These are phyloP conservation scores for Nicotiana sylvestris DNA, from an alignment of 257 asterid species.

Conservation along the genomic window DNA sequence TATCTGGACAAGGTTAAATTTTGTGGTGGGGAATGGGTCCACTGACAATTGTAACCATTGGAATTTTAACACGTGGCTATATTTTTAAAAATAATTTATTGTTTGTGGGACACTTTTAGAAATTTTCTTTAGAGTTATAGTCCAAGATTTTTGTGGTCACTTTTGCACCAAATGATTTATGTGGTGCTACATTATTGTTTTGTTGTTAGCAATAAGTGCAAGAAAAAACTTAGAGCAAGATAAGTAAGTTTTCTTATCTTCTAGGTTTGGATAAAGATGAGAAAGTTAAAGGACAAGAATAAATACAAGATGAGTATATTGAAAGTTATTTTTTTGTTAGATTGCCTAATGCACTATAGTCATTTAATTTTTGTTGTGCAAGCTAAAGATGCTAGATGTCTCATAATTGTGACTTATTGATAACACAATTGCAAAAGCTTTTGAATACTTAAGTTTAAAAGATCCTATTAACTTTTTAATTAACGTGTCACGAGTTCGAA, in stretches of 20 bases:
- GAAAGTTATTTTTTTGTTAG: too few relatives aligned
- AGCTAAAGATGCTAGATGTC: too few relatives aligned
- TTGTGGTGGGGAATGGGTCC: not conserved
- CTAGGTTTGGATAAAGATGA: constrained; percentile 5
- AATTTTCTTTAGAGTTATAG: not conserved
- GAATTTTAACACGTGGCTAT: not conserved
- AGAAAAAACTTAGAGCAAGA: not conserved
- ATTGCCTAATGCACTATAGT: too few relatives aligned
- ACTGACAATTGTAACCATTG: not conserved
- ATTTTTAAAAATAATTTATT: not conserved
- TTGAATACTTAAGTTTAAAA: too few relatives aligned
- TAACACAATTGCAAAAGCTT: too few relatives aligned
- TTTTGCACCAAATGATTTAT: not conserved
- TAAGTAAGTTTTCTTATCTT: constrained; percentile 4
- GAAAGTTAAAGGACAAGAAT: not conserved
- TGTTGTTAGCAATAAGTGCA: not conserved
- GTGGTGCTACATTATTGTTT: not conserved
- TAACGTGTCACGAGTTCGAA: too few relatives aligned
- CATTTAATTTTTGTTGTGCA: too few relatives aligned
- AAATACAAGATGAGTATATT: not conserved
- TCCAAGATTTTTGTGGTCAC: not conserved
- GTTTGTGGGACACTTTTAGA: not conserved
- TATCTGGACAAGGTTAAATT: not conserved
- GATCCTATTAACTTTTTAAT: too few relatives aligned
- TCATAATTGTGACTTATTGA: too few relatives aligned